Evolutionary conservation across 202 grass and related monocot genomes (phyloP).

Genomic region (Panicum hallii): DNA sequence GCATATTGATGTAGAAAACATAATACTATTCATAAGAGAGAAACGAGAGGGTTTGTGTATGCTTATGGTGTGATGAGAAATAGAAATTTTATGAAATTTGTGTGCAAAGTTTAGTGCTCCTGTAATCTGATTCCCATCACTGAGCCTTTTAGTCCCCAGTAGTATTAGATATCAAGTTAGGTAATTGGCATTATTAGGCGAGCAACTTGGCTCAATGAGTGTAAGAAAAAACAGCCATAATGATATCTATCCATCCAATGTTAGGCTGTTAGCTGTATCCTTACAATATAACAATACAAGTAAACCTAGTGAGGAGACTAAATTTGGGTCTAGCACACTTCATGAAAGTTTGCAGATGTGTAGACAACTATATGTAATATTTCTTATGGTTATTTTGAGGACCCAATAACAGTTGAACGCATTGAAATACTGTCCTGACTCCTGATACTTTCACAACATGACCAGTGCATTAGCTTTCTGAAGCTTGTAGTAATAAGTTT

Average conservation of each 20-base stretch:
- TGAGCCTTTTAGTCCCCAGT: background rate
- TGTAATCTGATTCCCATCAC: background rate
- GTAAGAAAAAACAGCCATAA: background rate
- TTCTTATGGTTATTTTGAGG: background rate
- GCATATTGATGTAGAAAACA: background rate
- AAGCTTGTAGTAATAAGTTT: background rate
- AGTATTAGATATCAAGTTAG: background rate
- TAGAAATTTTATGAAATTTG: background rate
- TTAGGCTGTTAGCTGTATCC: background rate
- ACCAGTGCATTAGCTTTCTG: background rate
- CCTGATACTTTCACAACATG: slow-evolving; percentile 13
- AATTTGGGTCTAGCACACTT: slow-evolving; percentile 24
- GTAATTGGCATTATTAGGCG: background rate
- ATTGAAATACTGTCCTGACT: background rate
- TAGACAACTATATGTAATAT: background rate
- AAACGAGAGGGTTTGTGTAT: slow-evolving; percentile 14
- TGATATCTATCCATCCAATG: background rate
- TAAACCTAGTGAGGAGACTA: background rate
- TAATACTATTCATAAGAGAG: background rate
- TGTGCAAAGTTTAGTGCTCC: background rate
- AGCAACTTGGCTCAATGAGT: background rate
- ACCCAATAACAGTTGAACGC: background rate
- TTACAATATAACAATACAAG: background rate
- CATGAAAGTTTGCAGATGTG: slow-evolving; percentile 1
- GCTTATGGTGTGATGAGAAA: slow-evolving; percentile 1